A percentile compares a stretch with the other conserved stretches of the same genome.
Conservation (phyloP, 768 basidiomycete species). For the Trametes elegans region DNA sequence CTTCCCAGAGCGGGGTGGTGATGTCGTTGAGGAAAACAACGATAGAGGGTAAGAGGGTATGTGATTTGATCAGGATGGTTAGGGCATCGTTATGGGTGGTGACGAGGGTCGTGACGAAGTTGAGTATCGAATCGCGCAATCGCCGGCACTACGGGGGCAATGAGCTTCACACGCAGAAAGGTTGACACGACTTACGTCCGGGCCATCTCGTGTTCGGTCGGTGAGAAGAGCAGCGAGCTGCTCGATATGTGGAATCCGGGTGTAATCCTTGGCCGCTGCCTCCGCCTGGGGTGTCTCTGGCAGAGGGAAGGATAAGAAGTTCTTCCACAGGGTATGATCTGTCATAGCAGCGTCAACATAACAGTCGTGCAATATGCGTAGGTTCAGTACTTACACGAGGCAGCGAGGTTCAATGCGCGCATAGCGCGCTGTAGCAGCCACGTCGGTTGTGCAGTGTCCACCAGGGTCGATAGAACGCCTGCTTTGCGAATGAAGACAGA, state of each 20-base stretch:
- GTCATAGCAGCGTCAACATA: background rate
- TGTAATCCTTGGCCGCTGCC: conserved; percentile 8
- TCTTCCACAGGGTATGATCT: conserved; percentile 16
- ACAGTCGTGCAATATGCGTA: background rate
- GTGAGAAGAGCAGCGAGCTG: conserved; percentile 28
- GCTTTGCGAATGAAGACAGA: conserved; percentile 37
- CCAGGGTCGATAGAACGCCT: conserved; percentile 44
- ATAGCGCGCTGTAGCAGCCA: conserved; percentile 49
- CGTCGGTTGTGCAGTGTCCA: conserved; percentile 49
- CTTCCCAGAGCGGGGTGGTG: conserved; percentile 51
- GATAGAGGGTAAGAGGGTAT: conserved; percentile 61
- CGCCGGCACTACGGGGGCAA: conserved; percentile 32
- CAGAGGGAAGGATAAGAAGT: conserved; percentile 22
- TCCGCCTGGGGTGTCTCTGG: conserved; percentile 4
- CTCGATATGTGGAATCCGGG: conserved; percentile 31
- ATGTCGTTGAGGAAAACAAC: conserved; percentile 53
- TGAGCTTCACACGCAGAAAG: background rate
- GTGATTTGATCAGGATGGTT: conserved; percentile 44
- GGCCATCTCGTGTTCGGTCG: conserved; percentile 22
- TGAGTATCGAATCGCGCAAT: conserved; percentile 38
- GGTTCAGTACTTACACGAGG: conserved; percentile 44
- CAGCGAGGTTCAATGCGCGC: conserved; percentile 52
- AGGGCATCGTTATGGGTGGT: conserved; percentile 38
- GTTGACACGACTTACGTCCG: conserved; percentile 17
- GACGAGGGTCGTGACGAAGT: conserved; percentile 40